Evolutionary conservation across 257 asterid genomes (phyloP).

Genomic region (Paraleonurus japonicus): DNA sequence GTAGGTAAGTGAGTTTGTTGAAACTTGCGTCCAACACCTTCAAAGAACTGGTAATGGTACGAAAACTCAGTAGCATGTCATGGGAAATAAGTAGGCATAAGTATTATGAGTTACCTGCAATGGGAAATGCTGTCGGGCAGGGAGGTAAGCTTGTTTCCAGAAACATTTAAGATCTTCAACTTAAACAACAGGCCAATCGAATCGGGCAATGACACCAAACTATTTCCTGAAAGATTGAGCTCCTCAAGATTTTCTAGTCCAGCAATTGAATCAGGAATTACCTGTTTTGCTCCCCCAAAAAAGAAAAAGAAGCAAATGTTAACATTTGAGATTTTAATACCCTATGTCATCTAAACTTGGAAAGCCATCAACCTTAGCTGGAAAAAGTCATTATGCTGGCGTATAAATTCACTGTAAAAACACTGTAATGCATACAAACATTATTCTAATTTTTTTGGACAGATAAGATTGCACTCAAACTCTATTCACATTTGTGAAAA

Average conservation of each 20-base stretch:
- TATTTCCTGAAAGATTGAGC: constrained; percentile 71
- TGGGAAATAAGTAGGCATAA: neutral
- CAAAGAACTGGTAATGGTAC: constrained; percentile 51
- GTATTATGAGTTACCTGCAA: constrained; percentile 57
- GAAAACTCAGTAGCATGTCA: constrained; percentile 19
- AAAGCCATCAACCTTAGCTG: neutral
- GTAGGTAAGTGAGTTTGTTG: constrained; percentile 78
- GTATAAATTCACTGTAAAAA: neutral
- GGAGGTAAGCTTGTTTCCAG: constrained; percentile 70
- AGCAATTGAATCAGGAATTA: constrained; percentile 74
- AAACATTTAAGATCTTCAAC: constrained; percentile 62
- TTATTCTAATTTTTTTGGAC: neutral
- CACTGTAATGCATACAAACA: neutral
- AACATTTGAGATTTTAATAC: neutral
- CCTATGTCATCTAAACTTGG: neutral
- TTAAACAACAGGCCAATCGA: constrained; percentile 67
- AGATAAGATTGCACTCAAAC: neutral
- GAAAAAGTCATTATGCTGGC: neutral
- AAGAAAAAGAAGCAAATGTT: constrained; percentile 14
- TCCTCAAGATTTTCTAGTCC: constrained; percentile 74
- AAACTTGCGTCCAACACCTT: constrained; percentile 72
- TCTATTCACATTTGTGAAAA: neutral
- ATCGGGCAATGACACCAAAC: constrained; percentile 68
- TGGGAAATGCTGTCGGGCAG: constrained; percentile 87
- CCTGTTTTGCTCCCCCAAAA: constrained; percentile 39